Evolutionary conservation across 345 rosid genomes (phyloP).

Genomic region (Mallotus nudiflorus): DNA sequence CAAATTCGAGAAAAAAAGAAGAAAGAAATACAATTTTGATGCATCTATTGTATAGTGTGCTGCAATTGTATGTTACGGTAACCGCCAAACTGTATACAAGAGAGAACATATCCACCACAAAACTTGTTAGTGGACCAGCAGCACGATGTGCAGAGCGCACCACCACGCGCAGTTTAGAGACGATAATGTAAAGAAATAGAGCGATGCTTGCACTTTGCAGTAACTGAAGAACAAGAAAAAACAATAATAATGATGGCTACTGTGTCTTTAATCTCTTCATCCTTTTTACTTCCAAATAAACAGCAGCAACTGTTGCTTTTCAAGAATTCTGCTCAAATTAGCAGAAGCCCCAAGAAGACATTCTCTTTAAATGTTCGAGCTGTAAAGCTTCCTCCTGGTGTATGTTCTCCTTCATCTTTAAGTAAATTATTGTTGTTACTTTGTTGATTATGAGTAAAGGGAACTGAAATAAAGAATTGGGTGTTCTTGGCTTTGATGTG

Average conservation of each 20-base stretch:
- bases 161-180: not conserved
- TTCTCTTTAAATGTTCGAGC: constrained; percentile 45
- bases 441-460: not conserved
- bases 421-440: not conserved
- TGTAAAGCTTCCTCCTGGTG: constrained; percentile 68
- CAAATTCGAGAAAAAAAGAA: too few species aligned
- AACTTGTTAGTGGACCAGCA: not conserved
- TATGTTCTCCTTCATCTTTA: constrained; percentile 19
- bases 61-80: too few species aligned
- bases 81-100: not conserved
- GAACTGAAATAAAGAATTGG: too few species aligned
- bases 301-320: constrained; percentile 17
- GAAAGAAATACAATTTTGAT: too few species aligned
- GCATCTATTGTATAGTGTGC: too few species aligned
- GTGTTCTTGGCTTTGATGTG: too few species aligned
- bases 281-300: constrained; percentile 25
- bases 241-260: constrained; percentile 28
- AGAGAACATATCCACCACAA: not conserved
- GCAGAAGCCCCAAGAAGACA: constrained; percentile 25
- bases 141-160: not conserved
- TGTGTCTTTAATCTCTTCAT: constrained; percentile 29
- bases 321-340: constrained; percentile 5
- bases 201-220: not conserved
- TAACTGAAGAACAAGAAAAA: not conserved
- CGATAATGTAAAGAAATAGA: not conserved